Evolutionary conservation across 2,329 filamentous ascomycete species (phyloP), one percentile per base, ranked within the genome.

Genomic region (Aspergillus proliferans): DNA sequence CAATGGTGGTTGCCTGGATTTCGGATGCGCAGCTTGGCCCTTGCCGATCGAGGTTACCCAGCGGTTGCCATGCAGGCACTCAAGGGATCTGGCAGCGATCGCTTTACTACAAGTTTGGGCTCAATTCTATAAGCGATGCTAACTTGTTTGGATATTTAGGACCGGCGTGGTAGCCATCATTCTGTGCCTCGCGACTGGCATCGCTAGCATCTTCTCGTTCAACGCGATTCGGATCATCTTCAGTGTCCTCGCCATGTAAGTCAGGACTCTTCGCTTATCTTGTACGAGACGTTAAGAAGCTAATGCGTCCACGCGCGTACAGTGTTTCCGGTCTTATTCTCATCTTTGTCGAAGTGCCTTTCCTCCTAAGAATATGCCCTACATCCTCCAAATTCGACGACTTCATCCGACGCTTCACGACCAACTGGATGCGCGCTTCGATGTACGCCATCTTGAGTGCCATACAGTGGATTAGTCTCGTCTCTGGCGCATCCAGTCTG

Each of bases 321-420:
- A 92, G 88, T 41, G 75, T 79, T 52, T 89, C 79, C 45, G 79
- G 83, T 12, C 82, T 90, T 60, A 62, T 91, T 60, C 86, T 93
- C 64, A 75, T 93, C 65, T 93, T 93, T 72, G 79, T 92, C 65
- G 88, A 98, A 71, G 85, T 98, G 15, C 93, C 93, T 24, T 85
- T 97, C 51, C 87, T 98, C 50, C 85, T 98, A 53, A 88, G 93
- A 72, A 96, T 98, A 75, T 98, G 93, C 76, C 93, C 93, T 50
- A 98, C 93, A 5, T 97, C 92, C 12, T 72, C 85, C 56, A 84
- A 81, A 57, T 98, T 98, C 74, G 93, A 98, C 70, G 76, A 75
- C 58, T 85, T 90, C 68, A 92, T 98, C 71, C 90, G 92, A 71
- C 85, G 82, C 64, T 88, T 98, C 76, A 89, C 89, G 55, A 95